Base-by-base conservation (phyloP, 2,329 filamentous ascomycete species). In the Piedraia hortae region DNA sequence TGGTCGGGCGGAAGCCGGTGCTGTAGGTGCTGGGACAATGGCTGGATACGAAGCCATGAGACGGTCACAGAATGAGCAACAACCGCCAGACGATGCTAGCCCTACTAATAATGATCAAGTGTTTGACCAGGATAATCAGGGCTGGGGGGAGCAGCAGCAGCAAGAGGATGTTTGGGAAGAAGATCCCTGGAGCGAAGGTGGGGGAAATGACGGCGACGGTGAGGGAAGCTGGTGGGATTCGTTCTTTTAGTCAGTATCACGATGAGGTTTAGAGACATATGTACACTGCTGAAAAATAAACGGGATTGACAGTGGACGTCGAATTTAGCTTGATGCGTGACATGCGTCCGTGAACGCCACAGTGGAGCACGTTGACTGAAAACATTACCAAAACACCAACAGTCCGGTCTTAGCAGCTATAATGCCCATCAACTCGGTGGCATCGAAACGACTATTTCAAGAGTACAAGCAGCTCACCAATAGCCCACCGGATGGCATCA, bases 401-500 rank as follows among this genome's bases (percentile, higher is more conserved):
- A n/a, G n/a, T n/a, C n/a, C n/a, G n/a, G n/a, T n/a, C n/a, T n/a
- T n/a, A n/a, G n/a, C n/a, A n/a, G n/a, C n/a, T n/a, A n/a, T n/a
- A n/a, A n/a, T n/a, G n/a, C n/a, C n/a, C n/a, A 44, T 43, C 36
- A 43, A 38, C 20, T 39, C 39, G 20, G 57, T 64, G 14, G 62
- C 62, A 19, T 57, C 61, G 18, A 66, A 66, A 35, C 78, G 85
- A 18, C 72, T 97, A 35, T 78, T 93, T 44, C 74, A 82, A 51
- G 85, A 97, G 56, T 97, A 97, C 57, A 75, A 75, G 42, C 67
- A 73, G 31, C 69, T 97, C 30, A 85, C 78, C 31, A 82, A 77
- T 41, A 85, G 88, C 48, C 77, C 82, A 1, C 82, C 82, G n/a
- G 82, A 93, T 29, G 85, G 85, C 45, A 93, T 97, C 50, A 89